These are phyloP conservation scores for Candida montana DNA, from an alignment of 805 yeast genomes.

Conservation along the genomic window DNA sequence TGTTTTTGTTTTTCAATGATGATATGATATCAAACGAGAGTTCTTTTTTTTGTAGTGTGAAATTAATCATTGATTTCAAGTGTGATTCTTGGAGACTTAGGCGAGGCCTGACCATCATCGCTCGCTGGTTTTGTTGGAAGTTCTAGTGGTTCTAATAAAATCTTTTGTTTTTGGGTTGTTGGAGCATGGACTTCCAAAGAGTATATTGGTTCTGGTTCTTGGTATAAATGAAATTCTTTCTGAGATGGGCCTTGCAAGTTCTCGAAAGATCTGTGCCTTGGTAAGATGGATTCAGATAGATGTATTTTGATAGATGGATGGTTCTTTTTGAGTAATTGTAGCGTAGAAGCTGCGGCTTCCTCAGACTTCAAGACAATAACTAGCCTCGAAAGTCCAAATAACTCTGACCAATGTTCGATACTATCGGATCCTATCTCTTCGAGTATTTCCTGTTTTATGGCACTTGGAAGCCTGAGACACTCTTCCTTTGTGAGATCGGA, in stretches of 20 bases:
- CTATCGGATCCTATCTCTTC: slow-evolving; percentile 5
- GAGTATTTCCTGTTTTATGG: slow-evolving; percentile 15
- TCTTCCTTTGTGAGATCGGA: slow-evolving; percentile 19
- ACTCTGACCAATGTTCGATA: slow-evolving; percentile 33
- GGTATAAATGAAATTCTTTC: slow-evolving; percentile 16
- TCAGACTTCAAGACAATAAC: slow-evolving; percentile 32
- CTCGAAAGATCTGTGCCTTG: slow-evolving; percentile 26
- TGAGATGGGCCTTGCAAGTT: slow-evolving; percentile 18
- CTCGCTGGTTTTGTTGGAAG: neutral
- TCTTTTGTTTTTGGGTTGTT: neutral
- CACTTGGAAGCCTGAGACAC: slow-evolving; percentile 15
- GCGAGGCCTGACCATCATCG: neutral
- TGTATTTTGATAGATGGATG: slow-evolving; percentile 25
- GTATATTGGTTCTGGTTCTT: slow-evolving; percentile 20
- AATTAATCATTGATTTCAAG: slow-evolving; percentile 1
- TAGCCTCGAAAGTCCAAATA: slow-evolving; percentile 37
- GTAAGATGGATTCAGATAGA: slow-evolving; percentile 30
- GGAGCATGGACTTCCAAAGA: slow-evolving; percentile 5
- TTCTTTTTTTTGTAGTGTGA: neutral
- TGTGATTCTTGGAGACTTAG: slow-evolving; percentile 5
- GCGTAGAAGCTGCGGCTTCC: slow-evolving; percentile 21
- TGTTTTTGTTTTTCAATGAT: neutral
- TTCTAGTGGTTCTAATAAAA: slow-evolving; percentile 1
- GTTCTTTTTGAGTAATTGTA: slow-evolving; percentile 14
- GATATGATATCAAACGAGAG: too few relatives aligned